These are phyloP conservation scores for Colletotrichum sp. DNA, from an alignment of 2,329 filamentous ascomycete genomes.

Conservation along the genomic window DNA sequence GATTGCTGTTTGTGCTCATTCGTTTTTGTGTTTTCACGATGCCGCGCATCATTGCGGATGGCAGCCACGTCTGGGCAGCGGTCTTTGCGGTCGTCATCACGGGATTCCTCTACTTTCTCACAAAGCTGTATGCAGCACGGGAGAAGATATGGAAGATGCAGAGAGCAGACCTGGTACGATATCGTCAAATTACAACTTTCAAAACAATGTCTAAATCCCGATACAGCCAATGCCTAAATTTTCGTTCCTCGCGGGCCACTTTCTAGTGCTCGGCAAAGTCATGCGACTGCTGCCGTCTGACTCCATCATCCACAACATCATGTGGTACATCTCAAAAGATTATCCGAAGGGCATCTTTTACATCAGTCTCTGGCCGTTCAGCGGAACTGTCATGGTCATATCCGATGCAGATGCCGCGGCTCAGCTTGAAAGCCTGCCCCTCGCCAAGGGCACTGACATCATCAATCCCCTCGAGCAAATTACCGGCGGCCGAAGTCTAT, in stretches of 20 bases:
- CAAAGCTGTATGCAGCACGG: neutral
- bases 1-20: neutral
- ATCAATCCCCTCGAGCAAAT: constrained; percentile 31
- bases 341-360: constrained; percentile 24
- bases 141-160: neutral
- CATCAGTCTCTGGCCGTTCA: constrained; percentile 33
- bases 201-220: neutral
- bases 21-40: neutral
- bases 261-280: constrained; percentile 24
- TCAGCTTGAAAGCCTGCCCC: constrained; percentile 27
- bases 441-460: constrained; percentile 31
- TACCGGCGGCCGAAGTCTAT: constrained; percentile 33
- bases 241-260: constrained; percentile 28
- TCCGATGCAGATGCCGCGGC: constrained; percentile 24
- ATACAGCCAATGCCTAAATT: neutral
- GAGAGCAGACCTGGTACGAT: neutral
- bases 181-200: accelerated
- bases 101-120: neutral
- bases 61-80: neutral
- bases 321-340: constrained; percentile 22
- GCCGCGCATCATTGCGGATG: neutral
- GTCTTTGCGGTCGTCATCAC: neutral
- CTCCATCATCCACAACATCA: constrained; percentile 28
- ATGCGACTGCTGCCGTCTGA: constrained; percentile 24
- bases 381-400: constrained; percentile 21